Conservation (phyloP, 129 eudicot genomes). For the Daucus carota region DNA sequence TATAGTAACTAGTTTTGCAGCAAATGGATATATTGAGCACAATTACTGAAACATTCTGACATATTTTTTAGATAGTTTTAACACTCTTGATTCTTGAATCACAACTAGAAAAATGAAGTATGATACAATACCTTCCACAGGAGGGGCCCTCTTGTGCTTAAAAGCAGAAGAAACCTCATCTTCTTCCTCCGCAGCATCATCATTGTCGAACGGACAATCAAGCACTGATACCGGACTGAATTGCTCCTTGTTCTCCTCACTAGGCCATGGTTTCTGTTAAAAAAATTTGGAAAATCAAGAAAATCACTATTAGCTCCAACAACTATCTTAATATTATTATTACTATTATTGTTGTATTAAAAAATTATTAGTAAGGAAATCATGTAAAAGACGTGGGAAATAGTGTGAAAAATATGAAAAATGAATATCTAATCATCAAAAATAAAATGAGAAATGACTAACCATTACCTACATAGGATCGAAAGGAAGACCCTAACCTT, state of each 20-base stretch:
- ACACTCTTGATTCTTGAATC: neutral
- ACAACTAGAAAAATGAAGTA: neutral
- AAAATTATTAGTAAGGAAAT: too few relatives aligned
- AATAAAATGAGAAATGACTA: too few relatives aligned
- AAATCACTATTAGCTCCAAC: too few relatives aligned
- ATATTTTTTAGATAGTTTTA: neutral
- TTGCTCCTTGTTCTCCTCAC: conserved; percentile 51
- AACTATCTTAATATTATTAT: too few relatives aligned
- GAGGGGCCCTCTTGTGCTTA: conserved; percentile 16
- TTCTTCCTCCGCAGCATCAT: conserved; percentile 35
- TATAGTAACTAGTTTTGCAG: neutral
- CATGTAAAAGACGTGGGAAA: too few relatives aligned
- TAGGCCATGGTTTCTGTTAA: conserved; percentile 26
- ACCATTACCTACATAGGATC: too few relatives aligned
- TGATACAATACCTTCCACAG: conserved; percentile 34
- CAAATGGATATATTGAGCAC: neutral
- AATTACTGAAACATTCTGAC: neutral
- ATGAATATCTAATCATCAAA: too few relatives aligned
- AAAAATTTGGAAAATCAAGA: too few relatives aligned
- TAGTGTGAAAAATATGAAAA: too few relatives aligned
- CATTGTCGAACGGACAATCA: conserved; percentile 54
- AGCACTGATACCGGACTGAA: conserved; percentile 73
- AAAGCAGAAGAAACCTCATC: conserved; percentile 48
- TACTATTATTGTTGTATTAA: too few relatives aligned
- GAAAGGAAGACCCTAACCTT: too few relatives aligned